phyloP scores from a whole-genome alignment of 352 stramenopile genomes.

The Thraustochytrium striatum region DNA sequence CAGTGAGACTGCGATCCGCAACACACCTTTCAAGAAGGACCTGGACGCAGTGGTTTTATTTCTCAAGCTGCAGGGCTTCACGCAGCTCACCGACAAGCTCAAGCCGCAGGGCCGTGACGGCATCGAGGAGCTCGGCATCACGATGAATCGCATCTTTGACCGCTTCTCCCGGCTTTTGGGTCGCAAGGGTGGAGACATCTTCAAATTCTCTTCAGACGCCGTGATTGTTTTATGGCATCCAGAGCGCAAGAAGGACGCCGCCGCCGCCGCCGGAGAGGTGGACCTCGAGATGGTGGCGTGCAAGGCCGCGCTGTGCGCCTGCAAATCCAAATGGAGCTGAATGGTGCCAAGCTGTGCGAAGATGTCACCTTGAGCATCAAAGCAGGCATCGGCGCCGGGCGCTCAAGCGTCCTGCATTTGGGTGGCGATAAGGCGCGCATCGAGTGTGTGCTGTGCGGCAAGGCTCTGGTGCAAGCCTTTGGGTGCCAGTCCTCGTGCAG shows the following conservation, averaged over 20 bases:
- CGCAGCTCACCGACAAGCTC: constrained; percentile 38
- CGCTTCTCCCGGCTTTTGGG: constrained; percentile 23
- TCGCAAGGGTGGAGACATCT: constrained; percentile 51
- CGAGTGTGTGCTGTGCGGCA: constrained; percentile 80
- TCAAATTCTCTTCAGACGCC: constrained; percentile 93
- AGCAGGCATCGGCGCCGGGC: constrained; percentile 80
- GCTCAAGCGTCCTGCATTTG: constrained; percentile 64
- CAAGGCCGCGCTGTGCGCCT: constrained; percentile 76
- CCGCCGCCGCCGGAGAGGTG: constrained; percentile 59
- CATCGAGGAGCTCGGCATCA: constrained; percentile 34
- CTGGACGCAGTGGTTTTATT: constrained; percentile 38
- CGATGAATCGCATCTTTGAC: constrained; percentile 49
- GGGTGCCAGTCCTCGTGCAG: constrained; percentile 72
- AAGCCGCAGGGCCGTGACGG: not conserved
- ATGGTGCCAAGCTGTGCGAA: constrained; percentile 72
- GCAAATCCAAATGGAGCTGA: constrained; percentile 78
- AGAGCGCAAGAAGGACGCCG: not conserved
- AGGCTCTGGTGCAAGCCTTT: constrained; percentile 83
- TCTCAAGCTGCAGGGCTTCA: constrained; percentile 42
- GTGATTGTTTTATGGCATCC: constrained; percentile 81
- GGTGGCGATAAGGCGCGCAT: constrained; percentile 78
- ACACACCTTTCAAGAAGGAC: constrained; percentile 30
- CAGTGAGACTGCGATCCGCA: not conserved
- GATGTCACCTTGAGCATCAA: constrained; percentile 84
- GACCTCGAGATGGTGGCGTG: constrained; percentile 74